Evolutionary conservation across 345 rosid genomes (phyloP), one percentile per base, ranked within the genome.

Genomic region (Heritiera littoralis): DNA sequence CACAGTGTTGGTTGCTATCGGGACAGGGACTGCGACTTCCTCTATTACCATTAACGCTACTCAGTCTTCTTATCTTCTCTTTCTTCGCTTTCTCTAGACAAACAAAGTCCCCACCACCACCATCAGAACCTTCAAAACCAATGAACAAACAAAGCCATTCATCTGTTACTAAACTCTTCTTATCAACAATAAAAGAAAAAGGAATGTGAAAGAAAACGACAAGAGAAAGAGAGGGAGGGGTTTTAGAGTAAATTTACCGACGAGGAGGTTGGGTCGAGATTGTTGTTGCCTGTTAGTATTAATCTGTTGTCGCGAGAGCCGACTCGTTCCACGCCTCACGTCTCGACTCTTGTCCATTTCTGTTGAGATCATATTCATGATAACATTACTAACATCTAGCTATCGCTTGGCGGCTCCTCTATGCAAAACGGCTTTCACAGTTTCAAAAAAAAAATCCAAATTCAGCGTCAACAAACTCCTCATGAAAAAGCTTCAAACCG

Each of bases 271-370:
- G 78, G 79, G 87, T 84, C 90, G 86, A 83, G 88, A 87, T 80
- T 87, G 81, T 84, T 87, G 13, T 46, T 48, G 41, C n/a, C 14
- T 70, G 58, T 48, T 70, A 70, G 17, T 81, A 66, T 77, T 83
- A 80, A 80, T 79, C 71, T 86, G 88, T 80, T 85, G 88, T 78
- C 87, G 86, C 49, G 89, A 81, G 74, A 87, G 80, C 87, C 90
- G 89, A 86, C 84, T 84, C 76, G 85, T 82, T 87, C 87, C 90
- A 72, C 83, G 91, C 87, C 85, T 89, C 90, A 81, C 77, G 88
- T 90, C 92, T 74, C 85, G 81, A 81, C 81, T 79, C 85, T 81
- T 91, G 89, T 92, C 92, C 90, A 89, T 92, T 80, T 86, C 89
- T 77, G 38, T 66, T 70, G 41, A 70, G 28, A 70, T 49, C 59